These are phyloP conservation scores for Avena atlantica DNA, from an alignment of 176 grass and related monocot genomes.

Conservation along the genomic window DNA sequence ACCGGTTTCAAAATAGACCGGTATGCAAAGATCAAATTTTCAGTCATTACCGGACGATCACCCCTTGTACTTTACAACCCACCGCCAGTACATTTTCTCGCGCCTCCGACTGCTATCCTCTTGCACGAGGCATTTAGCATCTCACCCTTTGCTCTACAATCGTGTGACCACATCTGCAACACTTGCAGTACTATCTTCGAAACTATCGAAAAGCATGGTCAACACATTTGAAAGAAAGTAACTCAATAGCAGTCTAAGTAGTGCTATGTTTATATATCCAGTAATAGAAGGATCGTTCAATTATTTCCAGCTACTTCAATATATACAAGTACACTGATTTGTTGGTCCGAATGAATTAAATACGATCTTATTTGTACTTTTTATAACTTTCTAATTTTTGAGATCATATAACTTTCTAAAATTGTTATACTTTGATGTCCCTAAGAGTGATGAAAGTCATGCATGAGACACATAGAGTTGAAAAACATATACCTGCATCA, in stretches of 20 bases:
- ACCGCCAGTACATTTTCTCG: too few relatives aligned
- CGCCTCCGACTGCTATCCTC: too few relatives aligned
- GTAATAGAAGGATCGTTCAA: neutral
- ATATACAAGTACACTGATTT: neutral
- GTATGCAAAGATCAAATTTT: too few relatives aligned
- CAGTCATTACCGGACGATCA: too few relatives aligned
- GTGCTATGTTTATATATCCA: neutral
- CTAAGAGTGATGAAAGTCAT: too few relatives aligned
- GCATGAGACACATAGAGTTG: too few relatives aligned
- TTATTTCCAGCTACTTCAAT: neutral
- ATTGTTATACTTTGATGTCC: neutral
- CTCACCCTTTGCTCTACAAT: too few relatives aligned
- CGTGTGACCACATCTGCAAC: too few relatives aligned
- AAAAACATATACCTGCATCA: too few relatives aligned
- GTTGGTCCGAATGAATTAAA: neutral
- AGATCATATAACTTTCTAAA: neutral
- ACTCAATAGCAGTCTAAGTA: neutral
- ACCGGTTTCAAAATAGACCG: too few relatives aligned
- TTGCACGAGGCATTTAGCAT: too few relatives aligned
- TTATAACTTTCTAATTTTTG: neutral
- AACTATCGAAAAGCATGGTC: neutral
- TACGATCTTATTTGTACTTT: neutral
- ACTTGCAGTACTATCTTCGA: neutral
- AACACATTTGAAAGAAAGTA: neutral
- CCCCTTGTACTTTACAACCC: too few relatives aligned